Conservation (phyloP, 345 rosid genomes). For the Ceriops zippeliana region DNA sequence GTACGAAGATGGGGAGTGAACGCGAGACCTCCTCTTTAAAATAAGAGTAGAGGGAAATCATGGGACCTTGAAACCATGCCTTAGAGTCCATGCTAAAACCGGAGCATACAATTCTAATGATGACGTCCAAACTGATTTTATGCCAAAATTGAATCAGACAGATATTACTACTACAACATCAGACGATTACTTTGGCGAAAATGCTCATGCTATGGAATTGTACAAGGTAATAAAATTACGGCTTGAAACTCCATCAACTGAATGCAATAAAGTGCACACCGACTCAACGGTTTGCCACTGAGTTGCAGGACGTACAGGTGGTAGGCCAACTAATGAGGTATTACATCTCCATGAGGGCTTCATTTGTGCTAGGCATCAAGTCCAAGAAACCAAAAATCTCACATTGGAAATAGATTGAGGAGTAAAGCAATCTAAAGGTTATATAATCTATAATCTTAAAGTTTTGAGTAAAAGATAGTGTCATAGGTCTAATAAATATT, state of each 20-base stretch:
- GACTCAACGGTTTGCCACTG: neutral
- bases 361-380: too few relatives aligned
- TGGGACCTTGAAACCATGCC: neutral
- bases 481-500: too few relatives aligned
- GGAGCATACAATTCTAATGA: neutral
- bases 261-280: neutral
- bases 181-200: neutral
- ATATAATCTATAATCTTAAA: too few relatives aligned
- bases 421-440: too few relatives aligned
- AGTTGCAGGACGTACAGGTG: neutral
- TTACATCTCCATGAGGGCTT: neutral
- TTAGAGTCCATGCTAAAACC: neutral
- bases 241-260: neutral
- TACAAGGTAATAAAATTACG: neutral
- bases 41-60: too few relatives aligned
- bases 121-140: neutral
- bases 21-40: too few relatives aligned
- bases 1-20: too few relatives aligned
- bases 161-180: neutral
- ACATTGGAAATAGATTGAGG: too few relatives aligned
- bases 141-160: conserved; percentile 1
- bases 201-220: too few relatives aligned
- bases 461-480: too few relatives aligned
- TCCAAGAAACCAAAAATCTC: too few relatives aligned
- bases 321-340: neutral